Evolutionary conservation across 2,329 filamentous ascomycete species (phyloP), one percentile per base, ranked within the genome.

Genomic region (Microcyclosporella mali): DNA sequence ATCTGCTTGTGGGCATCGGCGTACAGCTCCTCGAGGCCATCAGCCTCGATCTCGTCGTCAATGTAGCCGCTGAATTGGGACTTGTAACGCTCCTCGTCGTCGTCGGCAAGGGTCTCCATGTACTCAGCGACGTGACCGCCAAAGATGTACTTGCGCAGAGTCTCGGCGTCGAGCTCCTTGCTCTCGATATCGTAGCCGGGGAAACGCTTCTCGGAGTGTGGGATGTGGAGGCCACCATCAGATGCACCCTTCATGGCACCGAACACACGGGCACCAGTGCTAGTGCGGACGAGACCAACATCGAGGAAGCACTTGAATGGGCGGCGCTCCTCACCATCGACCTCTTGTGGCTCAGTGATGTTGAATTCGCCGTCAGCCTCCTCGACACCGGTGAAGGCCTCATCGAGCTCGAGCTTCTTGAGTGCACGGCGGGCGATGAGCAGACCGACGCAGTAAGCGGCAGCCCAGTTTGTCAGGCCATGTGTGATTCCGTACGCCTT

Each of bases 21-120:
- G 81, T 97, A 98, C 60, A 97, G 71, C 66, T 98, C 92, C 86
- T 98, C 92, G 49, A 98, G 81, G 63, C 85, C 88, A 65, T 95
- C 92, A 55, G 92, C 89, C 78, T 97, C 90, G 57, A 98, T 72
- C 63, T 95, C 92, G 67, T 94, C 88, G 57, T 98, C 90, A 60
- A 95, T 85, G 81, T 98, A 98, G 75, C 92, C 84, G 71, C 82
- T 78, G 85, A 98, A 98, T 79, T 98, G 92, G 63, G 81, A 82
- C 81, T 90, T 90, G 87, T 88, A 98, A 70, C 92, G 89, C 82
- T 98, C 92, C 85, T 98, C 92, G 68, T 98, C 92, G 69, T 98
- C 92, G 65, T 98, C 92, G 74, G 92, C 92, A 56, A 98, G 86
- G 47, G 85, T 92, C 84, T 98, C 92, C 92, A 98, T 98, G 84